A percentile compares a stretch with the other conserved stretches of the same genome.
These are phyloP conservation scores for Mycena vulgaris DNA, from an alignment of 768 basidiomycete genomes.

Conservation along the genomic window DNA sequence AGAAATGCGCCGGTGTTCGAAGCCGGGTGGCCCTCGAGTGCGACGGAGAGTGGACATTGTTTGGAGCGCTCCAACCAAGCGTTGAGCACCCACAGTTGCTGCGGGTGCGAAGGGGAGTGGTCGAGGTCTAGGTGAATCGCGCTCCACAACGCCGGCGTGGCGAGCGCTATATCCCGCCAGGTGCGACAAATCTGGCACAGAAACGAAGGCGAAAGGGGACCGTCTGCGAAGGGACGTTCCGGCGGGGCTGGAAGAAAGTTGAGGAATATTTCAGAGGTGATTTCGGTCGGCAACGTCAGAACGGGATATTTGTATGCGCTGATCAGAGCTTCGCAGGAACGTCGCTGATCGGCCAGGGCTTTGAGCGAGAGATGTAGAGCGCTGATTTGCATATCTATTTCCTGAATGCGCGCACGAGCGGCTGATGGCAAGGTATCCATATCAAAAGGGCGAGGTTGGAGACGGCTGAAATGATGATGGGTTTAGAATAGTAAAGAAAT, in stretches of 20 bases:
- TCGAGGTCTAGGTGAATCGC: background rate
- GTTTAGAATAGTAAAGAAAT: no score
- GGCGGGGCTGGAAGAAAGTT: background rate
- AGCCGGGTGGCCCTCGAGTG: no score
- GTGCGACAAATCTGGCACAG: background rate
- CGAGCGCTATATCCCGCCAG: background rate
- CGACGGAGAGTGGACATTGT: background rate
- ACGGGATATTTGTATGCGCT: conserved; percentile 5
- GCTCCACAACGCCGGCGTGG: background rate
- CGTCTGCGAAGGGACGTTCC: background rate
- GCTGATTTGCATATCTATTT: background rate
- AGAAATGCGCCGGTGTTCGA: background rate
- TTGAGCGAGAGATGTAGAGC: background rate
- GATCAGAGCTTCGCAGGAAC: background rate
- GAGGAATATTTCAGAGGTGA: background rate
- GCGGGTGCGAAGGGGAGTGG: background rate
- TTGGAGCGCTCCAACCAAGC: background rate
- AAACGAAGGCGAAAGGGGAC: background rate
- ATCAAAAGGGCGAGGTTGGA: no score
- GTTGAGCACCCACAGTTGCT: background rate
- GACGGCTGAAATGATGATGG: no score
- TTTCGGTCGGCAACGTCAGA: conserved; percentile 6
- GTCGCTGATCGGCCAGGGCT: background rate
- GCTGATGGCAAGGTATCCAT: no score
- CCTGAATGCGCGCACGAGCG: no score